Conservation (phyloP, 78 protist genomes). For the Polysphondylium violaceum region DNA sequence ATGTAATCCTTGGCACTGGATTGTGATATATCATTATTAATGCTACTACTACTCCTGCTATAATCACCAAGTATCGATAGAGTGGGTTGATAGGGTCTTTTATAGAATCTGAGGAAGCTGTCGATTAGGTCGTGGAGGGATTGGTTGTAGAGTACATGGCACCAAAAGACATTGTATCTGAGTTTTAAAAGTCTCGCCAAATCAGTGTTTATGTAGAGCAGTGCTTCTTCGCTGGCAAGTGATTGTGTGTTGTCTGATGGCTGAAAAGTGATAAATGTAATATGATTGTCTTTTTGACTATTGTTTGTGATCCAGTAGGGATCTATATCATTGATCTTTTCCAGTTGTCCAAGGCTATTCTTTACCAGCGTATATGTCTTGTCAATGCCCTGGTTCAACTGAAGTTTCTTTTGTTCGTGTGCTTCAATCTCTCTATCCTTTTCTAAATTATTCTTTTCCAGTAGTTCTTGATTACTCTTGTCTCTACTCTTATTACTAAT, state of each 20-base stretch:
- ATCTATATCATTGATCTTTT: conserved; percentile 30
- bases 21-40: neutral
- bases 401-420: conserved; percentile 18
- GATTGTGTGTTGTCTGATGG: conserved; percentile 34
- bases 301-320: conserved; percentile 20
- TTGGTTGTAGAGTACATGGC: conserved; percentile 17
- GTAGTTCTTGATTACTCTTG: neutral
- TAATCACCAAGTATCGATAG: neutral
- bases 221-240: conserved; percentile 12
- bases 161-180: conserved; percentile 51
- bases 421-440: conserved; percentile 30
- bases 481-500: neutral
- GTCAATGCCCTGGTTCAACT: conserved; percentile 28
- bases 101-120: conserved; percentile 24
- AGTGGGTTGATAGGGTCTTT: neutral
- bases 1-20: conserved; percentile 14
- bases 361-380: conserved; percentile 9
- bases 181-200: conserved; percentile 38
- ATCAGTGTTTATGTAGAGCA: conserved; percentile 37
- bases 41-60: neutral
- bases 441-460: neutral
- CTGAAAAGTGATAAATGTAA: conserved; percentile 27
- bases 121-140: conserved; percentile 28
- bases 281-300: neutral
- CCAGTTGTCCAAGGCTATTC: conserved; percentile 55